phyloP scores from a whole-genome alignment of 495 filamentous ascomycete genomes.

The Aspergillus indologenus region DNA sequence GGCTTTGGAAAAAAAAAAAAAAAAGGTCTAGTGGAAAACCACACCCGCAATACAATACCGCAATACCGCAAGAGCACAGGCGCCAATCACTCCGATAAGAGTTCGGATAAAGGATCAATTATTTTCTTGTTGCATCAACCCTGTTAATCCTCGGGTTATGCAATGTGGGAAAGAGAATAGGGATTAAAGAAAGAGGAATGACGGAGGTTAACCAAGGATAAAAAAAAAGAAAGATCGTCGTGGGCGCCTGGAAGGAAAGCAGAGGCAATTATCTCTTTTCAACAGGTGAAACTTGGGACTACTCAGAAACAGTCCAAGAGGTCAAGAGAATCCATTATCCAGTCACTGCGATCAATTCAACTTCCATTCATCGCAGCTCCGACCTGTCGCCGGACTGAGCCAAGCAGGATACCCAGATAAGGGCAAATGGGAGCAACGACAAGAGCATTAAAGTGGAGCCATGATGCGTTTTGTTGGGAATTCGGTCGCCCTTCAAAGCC shows the following conservation, averaged over 20 bases:
- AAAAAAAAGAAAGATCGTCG: not conserved
- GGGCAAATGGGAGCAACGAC: conserved; percentile 3
- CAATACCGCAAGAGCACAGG: not conserved
- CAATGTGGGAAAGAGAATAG: not conserved
- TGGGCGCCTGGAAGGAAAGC: not conserved
- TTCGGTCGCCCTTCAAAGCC: conserved; percentile 18
- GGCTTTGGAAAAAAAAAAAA: not conserved
- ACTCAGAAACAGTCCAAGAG: not conserved
- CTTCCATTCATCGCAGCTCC: not conserved
- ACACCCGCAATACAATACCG: not conserved
- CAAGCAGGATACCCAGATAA: not conserved
- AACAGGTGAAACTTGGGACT: not conserved
- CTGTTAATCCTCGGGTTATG: not conserved
- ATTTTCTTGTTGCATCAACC: not conserved
- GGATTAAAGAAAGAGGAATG: not conserved
- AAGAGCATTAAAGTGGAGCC: conserved; percentile 20
- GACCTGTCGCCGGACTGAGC: not conserved
- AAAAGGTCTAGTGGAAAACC: not conserved
- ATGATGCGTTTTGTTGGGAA: conserved; percentile 27
- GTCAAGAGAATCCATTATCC: not conserved
- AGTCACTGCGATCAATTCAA: not conserved
- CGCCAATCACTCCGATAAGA: not conserved
- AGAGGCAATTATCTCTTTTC: not conserved
- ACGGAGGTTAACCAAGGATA: not conserved
- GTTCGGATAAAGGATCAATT: not conserved